Conservation (phyloP, 495 filamentous ascomycete species). For the Aspergillus olivimuriae region DNA sequence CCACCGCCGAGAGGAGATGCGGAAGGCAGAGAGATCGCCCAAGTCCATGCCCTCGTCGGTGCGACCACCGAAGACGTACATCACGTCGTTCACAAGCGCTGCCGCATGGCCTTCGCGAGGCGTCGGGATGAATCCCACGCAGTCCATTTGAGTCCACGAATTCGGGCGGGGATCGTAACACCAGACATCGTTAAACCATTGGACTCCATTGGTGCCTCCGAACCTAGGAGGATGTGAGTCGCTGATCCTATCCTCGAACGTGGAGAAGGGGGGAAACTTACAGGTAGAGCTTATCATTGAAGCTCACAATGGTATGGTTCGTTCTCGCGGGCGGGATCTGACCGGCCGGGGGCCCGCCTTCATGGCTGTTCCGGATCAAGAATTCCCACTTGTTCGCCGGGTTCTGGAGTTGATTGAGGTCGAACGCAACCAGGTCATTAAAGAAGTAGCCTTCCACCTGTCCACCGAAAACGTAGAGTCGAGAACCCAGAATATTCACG, state of each 20-base stretch:
- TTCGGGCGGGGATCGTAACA: conserved; percentile 80
- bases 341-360: conserved; percentile 54
- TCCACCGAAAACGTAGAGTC: conserved; percentile 94
- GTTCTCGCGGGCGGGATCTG: conserved; percentile 86
- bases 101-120: conserved; percentile 93
- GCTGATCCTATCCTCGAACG: neutral
- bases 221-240: conserved; percentile 50
- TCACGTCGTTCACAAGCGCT: conserved; percentile 88
- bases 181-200: conserved; percentile 99
- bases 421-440: conserved; percentile 96
- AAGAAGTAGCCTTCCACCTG: conserved; percentile 97
- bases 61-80: conserved; percentile 99
- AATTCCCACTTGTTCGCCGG: conserved; percentile 90
- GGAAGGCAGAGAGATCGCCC: conserved; percentile 91
- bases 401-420: conserved; percentile 86
- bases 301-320: conserved; percentile 91
- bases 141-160: conserved; percentile 81
- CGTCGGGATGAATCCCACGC: conserved; percentile 93
- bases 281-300: conserved; percentile 88
- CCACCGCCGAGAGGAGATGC: conserved; percentile 87
- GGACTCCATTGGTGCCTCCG: conserved; percentile 87
- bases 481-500: conserved; percentile 90
- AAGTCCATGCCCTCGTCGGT: conserved; percentile 87
- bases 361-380: conserved; percentile 69
- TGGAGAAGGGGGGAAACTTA: conserved; percentile 39